These are phyloP conservation scores for Blastobotrys illinoisensis DNA, from an alignment of 1,139 yeast species.

Conservation along the genomic window DNA sequence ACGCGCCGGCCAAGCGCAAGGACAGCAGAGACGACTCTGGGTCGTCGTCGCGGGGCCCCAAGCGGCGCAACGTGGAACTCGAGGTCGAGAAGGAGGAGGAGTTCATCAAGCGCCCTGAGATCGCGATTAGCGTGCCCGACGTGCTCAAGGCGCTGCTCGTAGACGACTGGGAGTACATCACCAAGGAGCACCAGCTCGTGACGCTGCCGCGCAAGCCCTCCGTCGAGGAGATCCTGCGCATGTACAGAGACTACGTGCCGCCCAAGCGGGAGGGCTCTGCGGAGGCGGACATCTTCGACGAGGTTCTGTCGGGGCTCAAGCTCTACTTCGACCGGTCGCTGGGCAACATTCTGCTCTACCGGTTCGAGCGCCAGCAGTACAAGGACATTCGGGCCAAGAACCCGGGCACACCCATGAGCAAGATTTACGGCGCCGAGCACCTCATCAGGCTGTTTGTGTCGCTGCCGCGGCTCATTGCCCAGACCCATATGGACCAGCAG, in stretches of 20 bases:
- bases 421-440: slow-evolving; percentile 73
- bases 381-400: slow-evolving; percentile 46
- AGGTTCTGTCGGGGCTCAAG: slow-evolving; percentile 62
- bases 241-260: slow-evolving; percentile 36
- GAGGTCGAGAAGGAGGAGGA: slow-evolving; percentile 35
- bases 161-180: slow-evolving; percentile 89
- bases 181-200: slow-evolving; percentile 69
- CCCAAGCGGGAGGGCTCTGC: slow-evolving; percentile 31
- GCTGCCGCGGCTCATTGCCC: slow-evolving; percentile 73
- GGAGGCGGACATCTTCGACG: slow-evolving; percentile 55
- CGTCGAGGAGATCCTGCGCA: slow-evolving; percentile 47
- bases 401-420: slow-evolving; percentile 36
- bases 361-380: slow-evolving; percentile 81
- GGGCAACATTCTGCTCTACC: slow-evolving; percentile 68
- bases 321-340: slow-evolving; percentile 73
- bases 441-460: slow-evolving; percentile 66
- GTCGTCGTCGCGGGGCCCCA: slow-evolving; percentile 1
- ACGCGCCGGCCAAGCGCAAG: slow-evolving; percentile 10
- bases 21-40: slow-evolving; percentile 3
- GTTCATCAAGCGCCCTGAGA: slow-evolving; percentile 42
- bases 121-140: slow-evolving; percentile 54
- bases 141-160: slow-evolving; percentile 65
- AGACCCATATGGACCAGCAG: slow-evolving; percentile 75
- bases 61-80: slow-evolving; percentile 29
- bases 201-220: slow-evolving; percentile 52